These are phyloP conservation scores for Paramecium bursaria DNA, from an alignment of 73 alveolate genomes.

Conservation along the genomic window DNA sequence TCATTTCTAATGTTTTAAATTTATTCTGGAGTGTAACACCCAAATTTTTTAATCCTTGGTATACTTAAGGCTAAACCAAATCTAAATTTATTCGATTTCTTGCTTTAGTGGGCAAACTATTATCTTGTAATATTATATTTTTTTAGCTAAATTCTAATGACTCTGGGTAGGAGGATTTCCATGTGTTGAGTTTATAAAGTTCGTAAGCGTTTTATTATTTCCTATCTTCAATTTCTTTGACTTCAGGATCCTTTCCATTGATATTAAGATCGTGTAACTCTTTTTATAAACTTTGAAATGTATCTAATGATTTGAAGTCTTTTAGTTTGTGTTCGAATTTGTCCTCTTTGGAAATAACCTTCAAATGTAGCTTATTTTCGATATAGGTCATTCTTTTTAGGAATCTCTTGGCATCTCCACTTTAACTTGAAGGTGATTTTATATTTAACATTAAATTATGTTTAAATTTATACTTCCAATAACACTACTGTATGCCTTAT, in stretches of 20 bases:
- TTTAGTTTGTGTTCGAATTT: slow-evolving; percentile 14
- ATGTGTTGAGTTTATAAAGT: slow-evolving; percentile 7
- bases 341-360: not conserved
- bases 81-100: slow-evolving; percentile 1
- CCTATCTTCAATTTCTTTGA: not conserved
- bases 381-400: no score
- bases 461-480: no score
- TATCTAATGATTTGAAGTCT: slow-evolving; percentile 47
- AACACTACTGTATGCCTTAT: slow-evolving; percentile 14
- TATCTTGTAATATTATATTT: not conserved
- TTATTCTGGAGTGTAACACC: not conserved
- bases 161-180: slow-evolving; percentile 26
- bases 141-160: slow-evolving; percentile 8
- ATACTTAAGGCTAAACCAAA: slow-evolving; percentile 20
- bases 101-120: not conserved
- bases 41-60: not conserved
- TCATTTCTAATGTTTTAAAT: slow-evolving; percentile 20
- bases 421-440: no score
- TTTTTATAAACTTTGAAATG: slow-evolving; percentile 14
- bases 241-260: not conserved
- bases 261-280: slow-evolving; percentile 2
- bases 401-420: no score
- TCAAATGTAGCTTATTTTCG: slow-evolving; percentile 36
- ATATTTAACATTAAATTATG: no score
- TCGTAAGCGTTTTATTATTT: slow-evolving; percentile 2